Evolutionary conservation across 768 basidiomycete genomes (phyloP).

Genomic region (Termitomyces sp.): DNA sequence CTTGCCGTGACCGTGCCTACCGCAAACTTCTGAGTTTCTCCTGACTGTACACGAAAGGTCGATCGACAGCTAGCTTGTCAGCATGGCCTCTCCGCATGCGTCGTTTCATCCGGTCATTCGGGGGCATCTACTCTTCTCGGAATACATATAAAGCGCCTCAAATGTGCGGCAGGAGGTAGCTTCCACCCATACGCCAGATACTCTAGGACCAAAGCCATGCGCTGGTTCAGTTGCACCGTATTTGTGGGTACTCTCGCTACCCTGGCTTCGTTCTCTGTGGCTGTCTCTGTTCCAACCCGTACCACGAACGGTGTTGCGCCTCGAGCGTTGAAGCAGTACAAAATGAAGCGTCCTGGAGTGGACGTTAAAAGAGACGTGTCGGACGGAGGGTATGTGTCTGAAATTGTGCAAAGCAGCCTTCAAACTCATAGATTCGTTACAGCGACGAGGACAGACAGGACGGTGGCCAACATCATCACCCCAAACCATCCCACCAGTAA

Average conservation of each 20-base stretch:
- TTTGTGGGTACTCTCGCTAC: not conserved
- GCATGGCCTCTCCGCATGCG: slow-evolving; percentile 3
- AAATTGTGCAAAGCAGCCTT: not conserved
- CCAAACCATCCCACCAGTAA: slow-evolving; percentile 9
- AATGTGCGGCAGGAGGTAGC: not conserved
- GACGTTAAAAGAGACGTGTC: not conserved
- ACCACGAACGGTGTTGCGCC: not conserved
- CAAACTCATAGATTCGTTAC: not conserved
- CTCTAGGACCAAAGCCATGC: slow-evolving; percentile 4
- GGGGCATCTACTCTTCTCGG: not conserved
- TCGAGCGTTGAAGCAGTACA: slow-evolving; percentile 15
- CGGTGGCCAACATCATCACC: not conserved
- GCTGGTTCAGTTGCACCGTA: slow-evolving; percentile 3
- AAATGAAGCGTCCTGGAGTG: slow-evolving; percentile 10
- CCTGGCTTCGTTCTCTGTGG: slow-evolving; percentile 3
- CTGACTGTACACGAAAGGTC: slow-evolving; percentile 9
- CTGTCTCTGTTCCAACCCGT: slow-evolving; percentile 3
- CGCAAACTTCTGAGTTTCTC: slow-evolving; percentile 6
- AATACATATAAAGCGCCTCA: slow-evolving; percentile 5
- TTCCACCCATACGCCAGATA: not conserved
- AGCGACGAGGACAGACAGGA: not conserved
- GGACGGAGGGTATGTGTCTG: not conserved
- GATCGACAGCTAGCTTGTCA: slow-evolving; percentile 11
- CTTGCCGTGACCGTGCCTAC: slow-evolving; percentile 9
- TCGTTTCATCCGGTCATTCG: slow-evolving; percentile 6